Evolutionary conservation across 495 filamentous ascomycete genomes (phyloP), one percentile per base, ranked within the genome.

Genomic region (Aspergillus diversus): DNA sequence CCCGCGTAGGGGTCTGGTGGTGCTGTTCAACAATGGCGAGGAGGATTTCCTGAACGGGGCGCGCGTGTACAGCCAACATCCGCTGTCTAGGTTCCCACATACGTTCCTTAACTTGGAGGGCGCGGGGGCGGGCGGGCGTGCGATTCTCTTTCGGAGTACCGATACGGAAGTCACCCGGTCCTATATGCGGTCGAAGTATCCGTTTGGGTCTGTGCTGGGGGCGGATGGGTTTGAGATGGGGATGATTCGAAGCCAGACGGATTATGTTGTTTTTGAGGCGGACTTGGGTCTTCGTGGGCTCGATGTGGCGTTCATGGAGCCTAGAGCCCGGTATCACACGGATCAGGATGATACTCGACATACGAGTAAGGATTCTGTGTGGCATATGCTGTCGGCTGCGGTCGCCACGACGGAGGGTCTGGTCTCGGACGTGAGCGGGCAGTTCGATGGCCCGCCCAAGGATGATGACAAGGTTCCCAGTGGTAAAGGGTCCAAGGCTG

Each of bases 31-130:
- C 77, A 97, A 98, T 69, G 93, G 92, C 55, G 95, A 99, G 76
- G 95, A 99, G 76, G 92, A 98, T 71, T 95, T 84, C 59, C 80
- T 99, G 49, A 94, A 95, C 70, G 95, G 95, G 5, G 92, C 95
- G 43, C 85, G 89, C 63, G 92, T 88, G n/a, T 96, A 93, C 63
- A 85, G 89, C 33, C 86, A 91, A 55, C 90, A 92, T 69, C 93
- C 93, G 7, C 80, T 97, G 60, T 83, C 89, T 1, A 83, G 81
- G 31, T 89, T 93, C 66, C 81, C 89, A 34, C 89, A 93, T 68
- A 90, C 91, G 0, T 98, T 99, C 72, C 75, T 98, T 33, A 99
- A 99, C 66, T 83, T 99, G 37, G 95, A 99, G 75, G 95, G 95
- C 12, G 94, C 95, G 43, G 95, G 95, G 50, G 95, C 94, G 37